Evolutionary conservation across 352 stramenopile genomes (phyloP).

Genomic region (Globisporangium mamillatum): DNA sequence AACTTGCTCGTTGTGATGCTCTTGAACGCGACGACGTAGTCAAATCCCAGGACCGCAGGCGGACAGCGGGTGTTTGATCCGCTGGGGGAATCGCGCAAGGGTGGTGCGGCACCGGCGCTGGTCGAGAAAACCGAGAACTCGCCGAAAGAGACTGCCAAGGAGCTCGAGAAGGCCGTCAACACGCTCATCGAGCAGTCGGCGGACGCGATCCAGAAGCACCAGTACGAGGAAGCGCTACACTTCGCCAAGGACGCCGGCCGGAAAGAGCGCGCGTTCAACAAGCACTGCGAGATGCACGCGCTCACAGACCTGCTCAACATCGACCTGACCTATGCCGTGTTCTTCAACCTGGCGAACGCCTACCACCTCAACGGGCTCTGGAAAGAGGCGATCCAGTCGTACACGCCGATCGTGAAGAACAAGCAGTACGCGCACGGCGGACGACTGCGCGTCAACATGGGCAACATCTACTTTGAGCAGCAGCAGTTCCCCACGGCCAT

Average conservation of each 20-base stretch:
- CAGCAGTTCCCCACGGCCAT: slow-evolving; percentile 93
- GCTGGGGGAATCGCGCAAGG: slow-evolving; percentile 83
- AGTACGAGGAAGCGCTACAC: slow-evolving; percentile 88
- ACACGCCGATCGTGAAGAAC: slow-evolving; percentile 95
- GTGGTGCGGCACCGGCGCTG: slow-evolving; percentile 70
- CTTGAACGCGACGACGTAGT: slow-evolving; percentile 32
- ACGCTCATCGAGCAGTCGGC: slow-evolving; percentile 91
- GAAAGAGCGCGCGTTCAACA: slow-evolving; percentile 90
- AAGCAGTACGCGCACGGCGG: slow-evolving; percentile 92
- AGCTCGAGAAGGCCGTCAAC: slow-evolving; percentile 92
- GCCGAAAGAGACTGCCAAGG: slow-evolving; percentile 89
- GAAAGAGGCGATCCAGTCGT: slow-evolving; percentile 94
- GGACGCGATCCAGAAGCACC: slow-evolving; percentile 62
- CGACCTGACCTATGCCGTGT: slow-evolving; percentile 93
- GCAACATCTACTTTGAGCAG: slow-evolving; percentile 97
- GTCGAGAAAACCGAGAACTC: slow-evolving; percentile 92
- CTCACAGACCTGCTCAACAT: slow-evolving; percentile 91
- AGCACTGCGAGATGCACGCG: slow-evolving; percentile 87
- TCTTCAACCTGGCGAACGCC: slow-evolving; percentile 93
- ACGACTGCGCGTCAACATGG: slow-evolving; percentile 95
- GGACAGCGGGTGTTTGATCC: slow-evolving; percentile 88
- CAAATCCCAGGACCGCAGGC: slow-evolving; percentile 67
- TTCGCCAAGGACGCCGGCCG: slow-evolving; percentile 81
- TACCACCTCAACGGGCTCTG: slow-evolving; percentile 94
- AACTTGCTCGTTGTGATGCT: slow-evolving; percentile 1